A percentile compares a stretch with the other conserved stretches of the same genome.
Evolutionary conservation across 2,329 filamentous ascomycete genomes (phyloP).

Genomic region (Didymella exigua): DNA sequence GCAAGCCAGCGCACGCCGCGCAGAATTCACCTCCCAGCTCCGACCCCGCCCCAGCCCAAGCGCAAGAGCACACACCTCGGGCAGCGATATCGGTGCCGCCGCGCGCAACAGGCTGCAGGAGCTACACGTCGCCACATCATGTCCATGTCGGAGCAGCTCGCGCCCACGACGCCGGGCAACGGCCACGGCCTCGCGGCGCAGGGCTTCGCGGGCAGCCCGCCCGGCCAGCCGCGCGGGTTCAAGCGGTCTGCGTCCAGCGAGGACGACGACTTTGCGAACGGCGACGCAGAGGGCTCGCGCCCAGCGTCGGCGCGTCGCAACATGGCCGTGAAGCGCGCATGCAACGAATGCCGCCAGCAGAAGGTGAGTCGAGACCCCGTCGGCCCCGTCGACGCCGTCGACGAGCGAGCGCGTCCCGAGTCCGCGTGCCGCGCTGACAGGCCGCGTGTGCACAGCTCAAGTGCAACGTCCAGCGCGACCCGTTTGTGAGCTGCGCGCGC

Average conservation of each 20-base stretch:
- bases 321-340: constrained; percentile 68
- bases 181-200: constrained; percentile 31
- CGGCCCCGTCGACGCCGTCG: no score
- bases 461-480: constrained; percentile 83
- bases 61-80: constrained; percentile 13
- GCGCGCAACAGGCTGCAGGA: constrained; percentile 19
- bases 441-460: constrained; percentile 62
- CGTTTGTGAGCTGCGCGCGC: constrained; percentile 76
- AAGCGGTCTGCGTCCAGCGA: constrained; percentile 47
- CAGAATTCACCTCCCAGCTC: constrained; percentile 12
- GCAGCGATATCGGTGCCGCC: constrained; percentile 28
- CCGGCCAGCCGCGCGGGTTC: constrained; percentile 41
- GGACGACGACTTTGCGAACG: constrained; percentile 41
- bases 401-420: no score
- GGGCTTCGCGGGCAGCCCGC: constrained; percentile 37
- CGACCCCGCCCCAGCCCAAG: constrained; percentile 16
- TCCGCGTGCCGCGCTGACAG: constrained; percentile 1
- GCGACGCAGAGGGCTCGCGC: constrained; percentile 34
- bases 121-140: constrained; percentile 14
- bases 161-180: constrained; percentile 39
- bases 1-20: constrained; percentile 9
- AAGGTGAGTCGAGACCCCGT: no score
- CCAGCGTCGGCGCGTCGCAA: constrained; percentile 39
- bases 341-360: constrained; percentile 84
- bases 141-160: constrained; percentile 23